Base-by-base conservation (phyloP, 768 basidiomycete genomes). In the Calocybe gangraenosa region DNA sequence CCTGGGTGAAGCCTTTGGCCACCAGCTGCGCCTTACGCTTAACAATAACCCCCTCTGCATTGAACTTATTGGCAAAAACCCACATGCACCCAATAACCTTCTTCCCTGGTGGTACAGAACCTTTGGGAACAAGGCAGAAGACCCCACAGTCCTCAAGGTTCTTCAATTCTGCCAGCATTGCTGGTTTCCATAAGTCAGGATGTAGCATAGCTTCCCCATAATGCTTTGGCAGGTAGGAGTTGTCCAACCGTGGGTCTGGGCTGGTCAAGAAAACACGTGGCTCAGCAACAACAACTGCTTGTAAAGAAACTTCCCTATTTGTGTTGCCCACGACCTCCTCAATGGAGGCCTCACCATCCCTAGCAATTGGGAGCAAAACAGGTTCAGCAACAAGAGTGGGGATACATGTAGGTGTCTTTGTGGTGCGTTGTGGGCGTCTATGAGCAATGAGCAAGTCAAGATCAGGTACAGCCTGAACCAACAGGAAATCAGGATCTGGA, bases 41-140 rank as follows among this genome's bases (percentile, higher is more conserved):
- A 3, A 43, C 38, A 18, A 65, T 37, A 2, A 48, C 49, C 18
- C 66, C 64, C 8, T 52, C 23, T 3, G 40, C 49, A 41, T 66
- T 55, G 30, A 43, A 38, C 49, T 70, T 70, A n/a, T 49, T 44
- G 19, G 45, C 52, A 48, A 55, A 68, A 7, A 55, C 49, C 55
- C 55, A 37, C 19, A 18, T 37, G 14, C 37, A 37, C 11, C 30
- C 30, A 31, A 31, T 31, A 8, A 31, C 30, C 14, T 31, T 31
- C 30, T 31, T 31, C 14, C 30, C 30, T 14, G 8, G 30, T 14
- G 30, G 30, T 31, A 31, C 30, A 8, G 30, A 31, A 8, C 8
- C 8, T 14, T 20, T 14, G 11, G 37, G 37, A 11, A 37, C 37
- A 3, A 37, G 37, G 4, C 15, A 52, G 23, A 0, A 61, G 22